Evolutionary conservation across 768 basidiomycete genomes (phyloP).

Genomic region (Suillus decipiens): DNA sequence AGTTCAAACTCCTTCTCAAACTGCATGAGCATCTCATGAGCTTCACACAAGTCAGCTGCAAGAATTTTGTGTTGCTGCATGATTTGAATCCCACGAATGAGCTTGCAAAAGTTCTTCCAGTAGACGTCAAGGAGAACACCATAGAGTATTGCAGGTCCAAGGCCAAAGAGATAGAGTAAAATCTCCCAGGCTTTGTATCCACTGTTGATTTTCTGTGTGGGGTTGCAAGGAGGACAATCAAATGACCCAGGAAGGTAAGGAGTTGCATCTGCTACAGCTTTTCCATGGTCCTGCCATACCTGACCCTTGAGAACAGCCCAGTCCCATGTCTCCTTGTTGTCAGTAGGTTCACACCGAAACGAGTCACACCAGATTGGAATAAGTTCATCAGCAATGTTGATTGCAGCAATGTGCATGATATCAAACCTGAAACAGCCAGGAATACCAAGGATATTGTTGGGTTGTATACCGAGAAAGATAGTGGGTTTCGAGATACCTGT

Average conservation of each 20-base stretch:
- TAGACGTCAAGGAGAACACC: conserved; percentile 17
- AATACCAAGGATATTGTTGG: conserved; percentile 23
- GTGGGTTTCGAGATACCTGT: conserved; percentile 38
- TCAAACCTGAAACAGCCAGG: conserved; percentile 38
- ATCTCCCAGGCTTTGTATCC: conserved; percentile 27
- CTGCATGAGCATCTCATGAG: conserved; percentile 10
- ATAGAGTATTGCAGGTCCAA: conserved; percentile 21
- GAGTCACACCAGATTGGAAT: conserved; percentile 25
- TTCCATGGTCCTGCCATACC: conserved; percentile 23
- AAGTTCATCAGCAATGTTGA: conserved; percentile 24
- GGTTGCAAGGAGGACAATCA: conserved; percentile 22
- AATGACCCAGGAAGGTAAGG: conserved; percentile 20
- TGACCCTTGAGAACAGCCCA: conserved; percentile 31
- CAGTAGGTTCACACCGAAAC: conserved; percentile 17
- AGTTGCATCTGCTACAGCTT: conserved; percentile 17
- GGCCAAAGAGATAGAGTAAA: conserved; percentile 17
- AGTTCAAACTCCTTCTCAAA: conserved; percentile 30
- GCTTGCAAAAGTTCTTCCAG: conserved; percentile 24
- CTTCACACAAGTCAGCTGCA: conserved; percentile 11
- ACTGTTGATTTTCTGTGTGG: conserved; percentile 23
- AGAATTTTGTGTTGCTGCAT: conserved; percentile 23
- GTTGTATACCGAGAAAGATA: conserved; percentile 36
- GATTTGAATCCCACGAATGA: conserved; percentile 20
- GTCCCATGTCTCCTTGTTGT: conserved; percentile 31
- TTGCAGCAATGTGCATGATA: conserved; percentile 39